Base-by-base conservation (phyloP, 2,329 filamentous ascomycete species). In the Trichothecium roseum region DNA sequence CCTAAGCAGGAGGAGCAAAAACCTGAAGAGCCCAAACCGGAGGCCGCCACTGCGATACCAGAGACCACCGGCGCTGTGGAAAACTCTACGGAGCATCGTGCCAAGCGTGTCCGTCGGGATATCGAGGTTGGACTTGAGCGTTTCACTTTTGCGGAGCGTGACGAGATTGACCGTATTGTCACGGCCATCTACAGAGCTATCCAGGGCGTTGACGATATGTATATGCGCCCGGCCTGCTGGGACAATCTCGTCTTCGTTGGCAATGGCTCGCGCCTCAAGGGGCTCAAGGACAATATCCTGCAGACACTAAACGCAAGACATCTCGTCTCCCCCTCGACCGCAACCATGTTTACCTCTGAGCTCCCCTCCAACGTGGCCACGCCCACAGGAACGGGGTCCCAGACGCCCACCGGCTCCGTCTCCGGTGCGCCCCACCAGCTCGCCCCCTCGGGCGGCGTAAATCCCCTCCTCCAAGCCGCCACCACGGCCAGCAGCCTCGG, bases 261-360 rank as follows among this genome's bases (percentile, higher is more conserved):
- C 46, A 94, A 94, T 51, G 91, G 91, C 38, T 78, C 67, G 27
- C 70, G 71, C 32, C 66, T 76, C 32, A 66, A 66, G 64, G 87
- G 91, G 5, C 89, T 98, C 56, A 88, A 84, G 45, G 87, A 95
- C 49, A 85, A 89, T 45, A 78, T 98, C 32, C 57, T 96, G 27
- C 73, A 82, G 48, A 87, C 79, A 0, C 73, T 98, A 26, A 74
- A 74, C 27, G 73, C 80, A 33, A 87, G 88, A 44, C 91, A 94
- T 56, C 73, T 95, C 36, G 79, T 98, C 45, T 94, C 88, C 2
- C 91, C 91, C 1, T 88, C 82, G 18, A 89, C 86, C 2, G 87
- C 86, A 34, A 95, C 88, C 29, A 96, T 96, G 51, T 96, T 96
- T 68, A 94, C 88, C 26, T 94, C 87, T 16, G 91, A 98, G 59